Percentiles rank a stretch among this genome's conserved stretches.
Evolutionary conservation across 1,284 basidiomycete species (phyloP).

Genomic region (Ustilago curta): DNA sequence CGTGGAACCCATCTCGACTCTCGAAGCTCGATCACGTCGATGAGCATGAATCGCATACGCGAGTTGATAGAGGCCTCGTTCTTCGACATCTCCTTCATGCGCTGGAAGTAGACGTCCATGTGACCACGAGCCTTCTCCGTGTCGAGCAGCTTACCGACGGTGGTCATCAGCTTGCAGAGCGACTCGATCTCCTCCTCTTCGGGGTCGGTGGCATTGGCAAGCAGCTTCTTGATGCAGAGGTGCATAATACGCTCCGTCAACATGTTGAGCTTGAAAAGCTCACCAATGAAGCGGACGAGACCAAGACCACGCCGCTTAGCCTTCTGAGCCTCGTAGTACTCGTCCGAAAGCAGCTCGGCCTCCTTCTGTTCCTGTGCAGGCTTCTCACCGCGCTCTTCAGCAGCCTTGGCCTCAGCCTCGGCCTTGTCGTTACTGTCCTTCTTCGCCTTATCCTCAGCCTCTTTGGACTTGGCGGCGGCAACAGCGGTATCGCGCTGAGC

Average conservation of each 20-base stretch:
- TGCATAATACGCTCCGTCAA: conserved; percentile 94
- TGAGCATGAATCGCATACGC: conserved; percentile 93
- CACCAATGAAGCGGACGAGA: conserved; percentile 96
- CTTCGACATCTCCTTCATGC: conserved; percentile 82
- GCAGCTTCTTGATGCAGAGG: conserved; percentile 92
- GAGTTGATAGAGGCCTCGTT: conserved; percentile 81
- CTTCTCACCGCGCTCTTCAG: conserved; percentile 71
- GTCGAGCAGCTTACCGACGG: conserved; percentile 86
- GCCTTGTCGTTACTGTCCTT: conserved; percentile 72
- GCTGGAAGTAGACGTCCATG: conserved; percentile 91
- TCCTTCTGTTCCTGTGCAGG: conserved; percentile 68
- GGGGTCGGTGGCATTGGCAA: conserved; percentile 90
- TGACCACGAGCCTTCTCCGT: conserved; percentile 79
- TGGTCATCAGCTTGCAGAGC: conserved; percentile 89
- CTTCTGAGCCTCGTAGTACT: conserved; percentile 96
- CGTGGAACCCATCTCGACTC: conserved; percentile 83
- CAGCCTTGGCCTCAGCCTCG: conserved; percentile 74
- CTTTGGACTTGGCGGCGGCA: conserved; percentile 73
- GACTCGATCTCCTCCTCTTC: conserved; percentile 98
- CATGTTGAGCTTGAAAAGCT: conserved; percentile 97
- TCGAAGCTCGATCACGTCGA: conserved; percentile 91
- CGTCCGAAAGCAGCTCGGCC: conserved; percentile 80
- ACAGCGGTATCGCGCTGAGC: conserved; percentile 73
- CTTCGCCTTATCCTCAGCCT: conserved; percentile 74
- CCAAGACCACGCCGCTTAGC: conserved; percentile 96